Base-by-base conservation (phyloP, 2,329 filamentous ascomycete genomes). In the Talaromyces verruculosus region DNA sequence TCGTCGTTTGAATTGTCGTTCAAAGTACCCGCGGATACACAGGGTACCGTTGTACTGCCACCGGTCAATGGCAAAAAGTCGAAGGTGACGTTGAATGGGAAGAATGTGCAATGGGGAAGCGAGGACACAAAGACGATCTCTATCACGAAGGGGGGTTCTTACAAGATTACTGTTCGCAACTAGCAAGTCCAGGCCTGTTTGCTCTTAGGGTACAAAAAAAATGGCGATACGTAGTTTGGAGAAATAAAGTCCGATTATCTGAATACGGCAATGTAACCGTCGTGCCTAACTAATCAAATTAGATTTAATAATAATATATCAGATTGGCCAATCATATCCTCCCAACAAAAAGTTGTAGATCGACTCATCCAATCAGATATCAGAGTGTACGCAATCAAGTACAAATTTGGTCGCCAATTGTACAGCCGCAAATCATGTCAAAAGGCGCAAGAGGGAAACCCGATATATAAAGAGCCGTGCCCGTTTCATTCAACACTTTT, bases 1-100 rank as follows among this genome's bases (percentile, higher is more conserved):
- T 66, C 60, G 11, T 45, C 64, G 19, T 68, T 66, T 57, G 55
- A 64, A 15, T 25, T 68, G 49, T 37, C 60, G 1, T 68, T 68
- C 28, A 37, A 45, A 19, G 67, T 68, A 19, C 67, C 67, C 10
- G 15, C 28, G 6, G 57, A 57, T 6, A 66, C 64, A 13, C 22
- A 61, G n/a, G 67, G 67, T 13, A 59, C 19, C 28, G 60, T 66
- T 17, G 37, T 68, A 2, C 47, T 68, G 1, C 65, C 65, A 22
- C 7, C 62, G 5, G 60, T 65, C 2, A 41, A 28, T 33, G 47
- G 60, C 7, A 60, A 57, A 25, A 41, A 37, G 33, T 30, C 19
- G 30, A 28, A 59, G n/a, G 47, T 49, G 47, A 59, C 63, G 15
- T 13, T 67, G 39, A 67, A 67, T 51, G 65, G 65, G 3, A 57